phyloP scores from a whole-genome alignment of 129 eudicot species.

The Ambrosia artemisiifolia region DNA sequence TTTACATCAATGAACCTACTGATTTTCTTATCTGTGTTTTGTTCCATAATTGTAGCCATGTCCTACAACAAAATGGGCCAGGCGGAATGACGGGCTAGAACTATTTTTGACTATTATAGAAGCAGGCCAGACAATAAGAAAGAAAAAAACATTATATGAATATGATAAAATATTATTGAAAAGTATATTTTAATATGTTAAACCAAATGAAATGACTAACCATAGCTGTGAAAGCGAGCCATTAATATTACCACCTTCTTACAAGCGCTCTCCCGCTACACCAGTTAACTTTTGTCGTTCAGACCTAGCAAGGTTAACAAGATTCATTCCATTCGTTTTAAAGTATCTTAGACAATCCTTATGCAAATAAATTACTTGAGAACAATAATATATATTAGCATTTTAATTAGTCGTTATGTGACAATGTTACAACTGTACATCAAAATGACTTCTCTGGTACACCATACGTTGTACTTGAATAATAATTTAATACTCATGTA shows the following conservation, averaged over 20 bases:
- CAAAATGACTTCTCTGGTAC: too few relatives aligned
- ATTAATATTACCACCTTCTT: constrained; percentile 98
- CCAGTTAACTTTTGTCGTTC: constrained; percentile 96
- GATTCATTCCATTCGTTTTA: constrained; percentile 83
- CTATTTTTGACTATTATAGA: too few relatives aligned
- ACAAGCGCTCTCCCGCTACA: constrained; percentile 96
- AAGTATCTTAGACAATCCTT: constrained; percentile 47
- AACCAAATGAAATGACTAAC: constrained; percentile 41
- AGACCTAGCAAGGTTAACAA: constrained; percentile 98
- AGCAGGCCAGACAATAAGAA: background rate
- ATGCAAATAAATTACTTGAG: background rate
- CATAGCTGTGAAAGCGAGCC: constrained; percentile 98
- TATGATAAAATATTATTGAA: background rate
- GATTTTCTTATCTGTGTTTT: too few relatives aligned
- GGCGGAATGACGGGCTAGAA: too few relatives aligned
- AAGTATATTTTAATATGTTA: background rate
- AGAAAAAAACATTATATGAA: background rate
- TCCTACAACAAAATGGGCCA: too few relatives aligned
- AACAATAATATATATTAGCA: background rate
- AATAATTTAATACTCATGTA: too few relatives aligned
- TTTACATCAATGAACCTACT: too few relatives aligned
- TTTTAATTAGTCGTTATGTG: background rate
- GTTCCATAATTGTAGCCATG: too few relatives aligned
- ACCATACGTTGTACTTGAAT: too few relatives aligned
- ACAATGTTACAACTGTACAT: too few relatives aligned